Evolutionary conservation across 768 basidiomycete genomes (phyloP).

Genomic region (Steccherinum ochraceum): DNA sequence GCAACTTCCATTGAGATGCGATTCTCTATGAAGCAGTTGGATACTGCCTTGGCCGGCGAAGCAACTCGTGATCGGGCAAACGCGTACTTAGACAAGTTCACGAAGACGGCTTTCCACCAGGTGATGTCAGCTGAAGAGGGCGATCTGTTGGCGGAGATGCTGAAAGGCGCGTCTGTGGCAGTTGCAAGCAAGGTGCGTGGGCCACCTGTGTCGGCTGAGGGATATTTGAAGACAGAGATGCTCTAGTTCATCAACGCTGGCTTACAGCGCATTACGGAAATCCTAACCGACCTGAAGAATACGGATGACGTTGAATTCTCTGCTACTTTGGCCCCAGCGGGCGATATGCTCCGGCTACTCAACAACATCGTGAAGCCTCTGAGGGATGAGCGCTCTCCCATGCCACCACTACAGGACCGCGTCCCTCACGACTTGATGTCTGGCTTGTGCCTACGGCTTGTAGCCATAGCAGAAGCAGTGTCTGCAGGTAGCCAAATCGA

Average conservation of each 20-base stretch:
- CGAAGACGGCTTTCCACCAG: constrained; percentile 61
- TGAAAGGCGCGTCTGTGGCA: constrained; percentile 55
- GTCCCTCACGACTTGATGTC: constrained; percentile 55
- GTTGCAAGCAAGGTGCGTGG: constrained; percentile 61
- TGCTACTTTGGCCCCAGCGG: constrained; percentile 39
- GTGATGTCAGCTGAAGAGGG: constrained; percentile 76
- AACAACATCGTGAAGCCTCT: constrained; percentile 65
- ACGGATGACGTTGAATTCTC: constrained; percentile 29
- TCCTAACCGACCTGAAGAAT: constrained; percentile 34
- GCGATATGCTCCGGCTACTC: constrained; percentile 65
- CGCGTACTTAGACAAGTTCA: constrained; percentile 58
- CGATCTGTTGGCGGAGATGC: constrained; percentile 79
- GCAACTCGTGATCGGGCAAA: constrained; percentile 47
- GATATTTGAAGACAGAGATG: neutral
- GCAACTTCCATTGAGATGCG: constrained; percentile 78
- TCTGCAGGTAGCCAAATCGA: constrained; percentile 13
- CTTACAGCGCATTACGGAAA: constrained; percentile 54
- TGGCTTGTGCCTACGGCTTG: constrained; percentile 42
- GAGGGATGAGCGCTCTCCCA: constrained; percentile 35
- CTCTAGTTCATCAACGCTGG: constrained; percentile 71
- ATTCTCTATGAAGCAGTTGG: constrained; percentile 67
- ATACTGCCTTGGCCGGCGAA: constrained; percentile 57
- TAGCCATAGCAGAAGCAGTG: constrained; percentile 22
- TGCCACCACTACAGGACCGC: constrained; percentile 44
- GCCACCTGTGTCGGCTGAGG: neutral